Base-by-base conservation (phyloP, 1,284 basidiomycete species). In the Rhodotorula sp. region DNA sequence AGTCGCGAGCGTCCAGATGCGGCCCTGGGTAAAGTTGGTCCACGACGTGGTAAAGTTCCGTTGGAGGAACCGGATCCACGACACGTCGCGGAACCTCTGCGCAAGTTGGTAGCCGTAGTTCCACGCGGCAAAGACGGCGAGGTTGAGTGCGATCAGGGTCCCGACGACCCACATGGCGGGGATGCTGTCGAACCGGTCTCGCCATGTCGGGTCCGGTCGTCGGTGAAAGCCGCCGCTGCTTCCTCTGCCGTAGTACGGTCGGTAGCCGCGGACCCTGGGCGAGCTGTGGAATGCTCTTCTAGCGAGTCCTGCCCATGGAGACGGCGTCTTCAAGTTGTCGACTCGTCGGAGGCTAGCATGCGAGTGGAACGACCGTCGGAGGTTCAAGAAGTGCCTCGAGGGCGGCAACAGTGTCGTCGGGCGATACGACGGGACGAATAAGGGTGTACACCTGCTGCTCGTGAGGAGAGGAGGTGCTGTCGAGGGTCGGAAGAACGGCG, bases 1-100 rank as follows among this genome's bases (percentile, higher is more conserved):
- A 2, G 72, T 74, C 8, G 72, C 33, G n/a, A 74, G 59, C 20
- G 67, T 69, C 72, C 72, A 72, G 18, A 74, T 37, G 15, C 73
- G 51, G 0, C 73, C 73, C 7, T 58, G 33, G 3, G 63, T 29
- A 5, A 74, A 37, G 54, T 74, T 74, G 30, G 64, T 54, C 70
- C 66, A 68, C 22, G 68, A 70, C 26, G 62, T 61, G 37, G 73
- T 74, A n/a, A 74, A 74, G 66, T 74, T 69, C 30, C 66, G 58
- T 18, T 62, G 62, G 42, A 74, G 26, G 64, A 66, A 64, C 5
- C 61, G 33, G 37, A 72, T 10, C 58, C 64, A 63, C 24, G 53
- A 54, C 24, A 58, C 18, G 55, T 74, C 73, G 20, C 69, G 30
- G 61, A 70, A 73, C 2, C 68, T 60, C 17, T 30, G 45, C 8